These are phyloP conservation scores for Trametes versicolor DNA, from an alignment of 1,284 basidiomycete species.

Conservation along the genomic window DNA sequence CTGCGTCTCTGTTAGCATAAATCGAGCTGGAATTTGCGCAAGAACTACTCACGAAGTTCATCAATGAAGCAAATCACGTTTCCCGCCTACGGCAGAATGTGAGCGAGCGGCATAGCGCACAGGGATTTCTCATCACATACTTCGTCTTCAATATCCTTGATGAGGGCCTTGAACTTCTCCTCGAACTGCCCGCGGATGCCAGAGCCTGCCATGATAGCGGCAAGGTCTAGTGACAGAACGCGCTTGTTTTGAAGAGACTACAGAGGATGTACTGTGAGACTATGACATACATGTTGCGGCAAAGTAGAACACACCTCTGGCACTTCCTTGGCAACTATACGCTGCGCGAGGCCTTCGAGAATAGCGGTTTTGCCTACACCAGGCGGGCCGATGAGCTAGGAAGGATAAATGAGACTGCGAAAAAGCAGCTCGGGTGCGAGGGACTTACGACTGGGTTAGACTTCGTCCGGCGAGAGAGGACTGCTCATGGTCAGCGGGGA, in stretches of 20 bases:
- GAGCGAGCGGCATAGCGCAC: conserved; percentile 2
- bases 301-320: conserved; percentile 69
- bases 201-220: conserved; percentile 86
- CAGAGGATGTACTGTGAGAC: conserved; percentile 8
- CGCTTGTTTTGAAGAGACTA: conserved; percentile 86
- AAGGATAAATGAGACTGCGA: conserved; percentile 1
- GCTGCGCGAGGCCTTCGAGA: conserved; percentile 88
- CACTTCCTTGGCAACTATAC: conserved; percentile 91
- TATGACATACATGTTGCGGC: neutral
- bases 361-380: conserved; percentile 95
- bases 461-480: conserved; percentile 84
- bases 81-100: conserved; percentile 54
- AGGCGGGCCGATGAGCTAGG: conserved; percentile 79
- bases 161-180: conserved; percentile 88
- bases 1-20: conserved; percentile 45
- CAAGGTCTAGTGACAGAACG: conserved; percentile 84
- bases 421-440: neutral
- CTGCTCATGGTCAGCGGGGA: conserved; percentile 45
- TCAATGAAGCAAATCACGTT: conserved; percentile 91
- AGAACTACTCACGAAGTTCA: conserved; percentile 78
- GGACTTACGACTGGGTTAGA: conserved; percentile 83
- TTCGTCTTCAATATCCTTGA: conserved; percentile 90
- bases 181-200: conserved; percentile 93
- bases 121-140: conserved; percentile 43
- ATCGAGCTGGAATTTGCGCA: neutral